These are phyloP conservation scores for Dissophora globulifera DNA, from an alignment of 192 early-diverging fungal species.

Conservation along the genomic window DNA sequence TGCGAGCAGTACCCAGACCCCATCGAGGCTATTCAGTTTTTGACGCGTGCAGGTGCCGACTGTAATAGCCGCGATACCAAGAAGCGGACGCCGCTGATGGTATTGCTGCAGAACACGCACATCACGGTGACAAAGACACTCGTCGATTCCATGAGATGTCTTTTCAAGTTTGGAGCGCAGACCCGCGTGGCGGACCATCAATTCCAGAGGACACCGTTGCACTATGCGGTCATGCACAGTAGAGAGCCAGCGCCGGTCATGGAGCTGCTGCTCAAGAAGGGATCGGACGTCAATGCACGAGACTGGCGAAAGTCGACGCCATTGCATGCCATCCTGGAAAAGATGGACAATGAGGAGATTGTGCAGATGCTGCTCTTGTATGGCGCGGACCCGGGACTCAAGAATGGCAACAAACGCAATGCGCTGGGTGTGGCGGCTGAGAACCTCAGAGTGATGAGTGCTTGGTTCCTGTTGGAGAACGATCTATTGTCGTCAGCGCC, in stretches of 20 bases:
- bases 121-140: constrained; percentile 24
- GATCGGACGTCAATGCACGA: constrained; percentile 43
- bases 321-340: constrained; percentile 34
- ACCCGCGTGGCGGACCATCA: constrained; percentile 19
- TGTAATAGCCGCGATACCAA: constrained; percentile 45
- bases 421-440: constrained; percentile 40
- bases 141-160: constrained; percentile 29
- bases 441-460: constrained; percentile 41
- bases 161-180: constrained; percentile 42
- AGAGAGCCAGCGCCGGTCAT: constrained; percentile 36
- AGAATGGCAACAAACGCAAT: constrained; percentile 25
- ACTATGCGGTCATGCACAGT: constrained; percentile 37
- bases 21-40: constrained; percentile 29
- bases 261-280: constrained; percentile 45
- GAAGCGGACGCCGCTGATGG: constrained; percentile 49
- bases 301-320: constrained; percentile 30
- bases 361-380: constrained; percentile 48
- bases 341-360: constrained; percentile 45
- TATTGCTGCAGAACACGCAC: constrained; percentile 27
- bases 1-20: constrained; percentile 46
- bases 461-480: constrained; percentile 52
- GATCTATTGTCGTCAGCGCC: constrained; percentile 46
- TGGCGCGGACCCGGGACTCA: constrained; percentile 45
- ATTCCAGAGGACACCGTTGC: constrained; percentile 26
- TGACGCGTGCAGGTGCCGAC: constrained; percentile 32